Percentiles rank a stretch among this genome's conserved stretches.
Evolutionary conservation across 192 early-diverging fungal genomes (phyloP).

Genomic region (Borealophlyctis nickersoniae): DNA sequence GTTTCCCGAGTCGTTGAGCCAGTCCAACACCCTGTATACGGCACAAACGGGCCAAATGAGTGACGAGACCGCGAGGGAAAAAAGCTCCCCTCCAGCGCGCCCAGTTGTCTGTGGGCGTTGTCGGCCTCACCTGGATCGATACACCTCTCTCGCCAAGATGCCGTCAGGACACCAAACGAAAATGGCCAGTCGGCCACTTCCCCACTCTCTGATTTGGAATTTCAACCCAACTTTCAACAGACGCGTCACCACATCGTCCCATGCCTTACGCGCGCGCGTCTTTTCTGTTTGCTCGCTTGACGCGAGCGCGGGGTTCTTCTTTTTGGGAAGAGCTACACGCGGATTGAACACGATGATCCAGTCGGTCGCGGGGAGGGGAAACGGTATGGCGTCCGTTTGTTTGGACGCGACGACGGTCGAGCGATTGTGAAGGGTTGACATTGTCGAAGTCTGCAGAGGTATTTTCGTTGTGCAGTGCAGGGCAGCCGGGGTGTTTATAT

Average conservation of each 20-base stretch:
- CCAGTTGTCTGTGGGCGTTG: too few species aligned
- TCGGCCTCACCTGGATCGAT: slow-evolving; percentile 18
- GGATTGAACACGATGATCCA: slow-evolving; percentile 33
- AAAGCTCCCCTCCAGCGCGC: too few species aligned
- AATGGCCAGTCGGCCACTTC: slow-evolving; percentile 34
- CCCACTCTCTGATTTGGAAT: slow-evolving; percentile 60
- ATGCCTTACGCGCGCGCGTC: slow-evolving; percentile 35
- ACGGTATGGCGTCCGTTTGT: too few species aligned
- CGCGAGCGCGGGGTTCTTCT: neutral
- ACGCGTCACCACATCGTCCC: slow-evolving; percentile 51
- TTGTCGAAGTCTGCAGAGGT: too few species aligned
- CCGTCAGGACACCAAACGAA: slow-evolving; percentile 27
- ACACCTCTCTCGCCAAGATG: slow-evolving; percentile 20
- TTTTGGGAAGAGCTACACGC: neutral
- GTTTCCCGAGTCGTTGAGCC: slow-evolving; percentile 28
- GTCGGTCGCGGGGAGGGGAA: slow-evolving; percentile 13
- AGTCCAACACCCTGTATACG: slow-evolving; percentile 23
- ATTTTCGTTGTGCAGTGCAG: too few species aligned
- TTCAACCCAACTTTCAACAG: slow-evolving; percentile 59
- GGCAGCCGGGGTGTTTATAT: too few species aligned
- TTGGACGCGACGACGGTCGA: too few species aligned
- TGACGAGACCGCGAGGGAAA: too few species aligned
- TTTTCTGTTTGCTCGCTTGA: neutral
- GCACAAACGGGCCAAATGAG: slow-evolving; percentile 11
- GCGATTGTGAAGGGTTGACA: too few species aligned